phyloP scores from a whole-genome alignment of 345 rosid species.

The Syzygium jambos region DNA sequence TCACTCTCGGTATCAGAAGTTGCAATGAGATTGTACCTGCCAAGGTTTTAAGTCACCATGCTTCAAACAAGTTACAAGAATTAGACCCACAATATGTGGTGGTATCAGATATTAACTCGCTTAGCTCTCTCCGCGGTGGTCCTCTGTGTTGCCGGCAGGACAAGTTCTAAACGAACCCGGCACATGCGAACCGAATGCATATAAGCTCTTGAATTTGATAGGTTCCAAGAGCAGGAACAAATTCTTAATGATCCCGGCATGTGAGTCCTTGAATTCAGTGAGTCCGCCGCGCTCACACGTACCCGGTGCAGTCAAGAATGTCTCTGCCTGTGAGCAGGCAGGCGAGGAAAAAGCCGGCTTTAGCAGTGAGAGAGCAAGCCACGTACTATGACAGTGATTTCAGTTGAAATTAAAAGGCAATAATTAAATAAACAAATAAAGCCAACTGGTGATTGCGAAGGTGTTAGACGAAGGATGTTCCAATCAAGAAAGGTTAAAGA shows the following conservation, averaged over 20 bases:
- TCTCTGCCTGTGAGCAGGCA: neutral
- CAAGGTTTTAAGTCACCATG: neutral
- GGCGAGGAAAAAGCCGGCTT: neutral
- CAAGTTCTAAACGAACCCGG: neutral
- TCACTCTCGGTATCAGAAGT: neutral
- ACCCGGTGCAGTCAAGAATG: neutral
- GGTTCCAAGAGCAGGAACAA: neutral
- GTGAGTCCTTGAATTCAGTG: neutral
- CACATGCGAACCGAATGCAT: too few relatives aligned
- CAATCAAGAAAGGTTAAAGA: neutral
- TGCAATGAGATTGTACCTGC: neutral
- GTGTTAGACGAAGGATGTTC: neutral
- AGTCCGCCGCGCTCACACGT: neutral
- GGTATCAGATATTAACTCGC: neutral
- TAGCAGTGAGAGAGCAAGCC: neutral
- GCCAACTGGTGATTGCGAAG: neutral
- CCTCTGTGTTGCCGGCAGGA: neutral
- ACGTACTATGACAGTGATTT: neutral
- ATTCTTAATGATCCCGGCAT: neutral
- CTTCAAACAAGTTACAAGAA: neutral
- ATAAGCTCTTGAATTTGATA: neutral
- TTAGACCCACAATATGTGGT: neutral
- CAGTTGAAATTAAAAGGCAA: neutral
- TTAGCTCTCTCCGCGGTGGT: neutral
- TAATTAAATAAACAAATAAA: neutral